Evolutionary conservation across 345 rosid species (phyloP).

Genomic region (Carallia brachiata): DNA sequence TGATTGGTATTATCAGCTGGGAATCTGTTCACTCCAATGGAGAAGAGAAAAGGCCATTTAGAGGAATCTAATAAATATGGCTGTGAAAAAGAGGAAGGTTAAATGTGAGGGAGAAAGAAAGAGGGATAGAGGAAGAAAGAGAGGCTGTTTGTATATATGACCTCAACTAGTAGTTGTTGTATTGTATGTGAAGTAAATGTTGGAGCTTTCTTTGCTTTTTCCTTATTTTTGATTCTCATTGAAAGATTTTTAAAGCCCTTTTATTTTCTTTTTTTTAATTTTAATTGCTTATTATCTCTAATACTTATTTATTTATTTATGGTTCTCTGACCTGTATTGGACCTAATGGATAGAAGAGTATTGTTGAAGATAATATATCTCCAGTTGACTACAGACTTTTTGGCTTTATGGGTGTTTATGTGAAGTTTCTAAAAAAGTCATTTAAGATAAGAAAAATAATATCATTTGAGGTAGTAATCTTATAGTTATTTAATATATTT

Average conservation of each 20-base stretch:
- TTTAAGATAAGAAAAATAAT: too few species aligned
- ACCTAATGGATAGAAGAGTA: background rate
- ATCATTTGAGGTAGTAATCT: too few species aligned
- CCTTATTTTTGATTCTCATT: background rate
- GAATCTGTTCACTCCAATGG: slow-evolving; percentile 58
- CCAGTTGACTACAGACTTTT: slow-evolving; percentile 53
- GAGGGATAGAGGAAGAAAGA: slow-evolving; percentile 12
- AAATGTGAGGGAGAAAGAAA: slow-evolving; percentile 26
- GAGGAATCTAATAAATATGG: slow-evolving; percentile 73
- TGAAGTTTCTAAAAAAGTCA: background rate
- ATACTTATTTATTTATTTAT: too few species aligned
- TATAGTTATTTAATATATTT: too few species aligned
- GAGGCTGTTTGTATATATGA: slow-evolving; percentile 11
- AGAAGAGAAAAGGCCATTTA: slow-evolving; percentile 44
- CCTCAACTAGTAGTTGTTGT: slow-evolving; percentile 9
- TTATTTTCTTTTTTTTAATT: background rate
- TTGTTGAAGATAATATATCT: slow-evolving; percentile 31
- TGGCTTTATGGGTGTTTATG: slow-evolving; percentile 8
- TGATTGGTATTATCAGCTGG: slow-evolving; percentile 41
- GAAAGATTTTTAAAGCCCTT: background rate
- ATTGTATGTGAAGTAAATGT: slow-evolving; percentile 33
- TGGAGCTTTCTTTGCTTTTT: slow-evolving; percentile 23
- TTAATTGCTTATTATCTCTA: too few species aligned
- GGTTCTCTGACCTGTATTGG: background rate
- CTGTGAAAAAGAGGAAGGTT: slow-evolving; percentile 38